Percentiles rank a stretch among this genome's conserved stretches.
phyloP scores from a whole-genome alignment of 805 yeast genomes.

The Wickerhamiella nectarea region DNA sequence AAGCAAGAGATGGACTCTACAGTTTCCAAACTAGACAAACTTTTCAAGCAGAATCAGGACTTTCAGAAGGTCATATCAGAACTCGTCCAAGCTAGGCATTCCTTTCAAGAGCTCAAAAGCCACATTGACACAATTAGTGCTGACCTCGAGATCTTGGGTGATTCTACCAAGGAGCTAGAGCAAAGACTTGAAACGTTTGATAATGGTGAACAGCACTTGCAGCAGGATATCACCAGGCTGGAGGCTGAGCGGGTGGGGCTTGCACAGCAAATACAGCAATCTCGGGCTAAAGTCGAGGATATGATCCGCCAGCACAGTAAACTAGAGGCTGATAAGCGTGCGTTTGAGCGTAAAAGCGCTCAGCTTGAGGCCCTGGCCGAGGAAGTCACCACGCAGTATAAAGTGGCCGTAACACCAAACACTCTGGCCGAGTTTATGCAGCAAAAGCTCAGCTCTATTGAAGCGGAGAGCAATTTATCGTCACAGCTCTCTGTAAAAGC shows the following conservation, averaged over 20 bases:
- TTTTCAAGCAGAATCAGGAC: slow-evolving; percentile 68
- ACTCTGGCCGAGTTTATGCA: background rate
- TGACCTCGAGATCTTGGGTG: slow-evolving; percentile 33
- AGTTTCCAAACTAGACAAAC: slow-evolving; percentile 43
- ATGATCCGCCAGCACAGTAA: background rate
- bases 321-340: background rate
- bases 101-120: slow-evolving; percentile 32
- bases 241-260: slow-evolving; percentile 13
- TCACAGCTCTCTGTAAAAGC: too few species aligned
- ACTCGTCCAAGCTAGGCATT: slow-evolving; percentile 42
- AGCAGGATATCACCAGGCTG: slow-evolving; percentile 4
- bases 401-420: background rate
- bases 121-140: slow-evolving; percentile 40
- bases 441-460: background rate
- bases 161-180: slow-evolving; percentile 19
- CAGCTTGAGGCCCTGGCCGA: background rate
- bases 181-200: slow-evolving; percentile 25
- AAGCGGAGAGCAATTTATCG: background rate
- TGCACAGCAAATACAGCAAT: slow-evolving; percentile 10
- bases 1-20: slow-evolving; percentile 38
- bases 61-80: slow-evolving; percentile 60
- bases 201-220: slow-evolving; percentile 1
- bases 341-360: background rate
- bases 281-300: background rate
- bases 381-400: background rate